These are phyloP conservation scores for Saccharomycopsis lassenensis DNA, from an alignment of 805 yeast genomes.

Conservation along the genomic window DNA sequence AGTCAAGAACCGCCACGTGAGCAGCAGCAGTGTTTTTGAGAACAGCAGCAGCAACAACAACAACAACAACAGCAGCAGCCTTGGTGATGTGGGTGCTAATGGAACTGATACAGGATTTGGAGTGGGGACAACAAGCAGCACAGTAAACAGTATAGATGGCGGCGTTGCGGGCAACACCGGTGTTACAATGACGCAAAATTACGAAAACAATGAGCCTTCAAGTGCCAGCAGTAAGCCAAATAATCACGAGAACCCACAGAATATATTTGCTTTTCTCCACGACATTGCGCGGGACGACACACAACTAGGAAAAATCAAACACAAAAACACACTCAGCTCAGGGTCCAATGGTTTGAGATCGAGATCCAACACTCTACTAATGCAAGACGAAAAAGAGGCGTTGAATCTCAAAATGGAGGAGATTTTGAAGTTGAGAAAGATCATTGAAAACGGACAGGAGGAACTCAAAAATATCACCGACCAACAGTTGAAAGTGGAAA, in stretches of 20 bases:
- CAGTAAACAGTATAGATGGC: too few species aligned
- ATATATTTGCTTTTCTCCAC: constrained; percentile 12
- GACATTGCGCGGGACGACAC: not conserved
- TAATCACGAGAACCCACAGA: constrained; percentile 13
- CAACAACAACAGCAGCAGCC: not conserved
- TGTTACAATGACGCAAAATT: too few species aligned
- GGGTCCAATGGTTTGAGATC: constrained; percentile 9
- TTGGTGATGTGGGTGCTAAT: not conserved
- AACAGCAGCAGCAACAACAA: not conserved
- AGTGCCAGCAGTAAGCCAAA: not conserved
- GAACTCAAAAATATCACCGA: constrained; percentile 12
- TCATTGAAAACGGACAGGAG: constrained; percentile 13
- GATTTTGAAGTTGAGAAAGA: constrained; percentile 8
- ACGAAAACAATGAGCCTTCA: too few species aligned
- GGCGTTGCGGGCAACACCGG: too few species aligned
- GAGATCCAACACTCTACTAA: constrained; percentile 11
- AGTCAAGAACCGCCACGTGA: not conserved
- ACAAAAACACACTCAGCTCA: constrained; percentile 4
- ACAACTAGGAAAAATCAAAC: constrained; percentile 1
- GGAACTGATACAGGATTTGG: too few species aligned
- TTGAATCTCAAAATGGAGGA: constrained; percentile 5
- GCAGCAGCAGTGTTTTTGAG: not conserved
- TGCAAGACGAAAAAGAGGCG: not conserved
- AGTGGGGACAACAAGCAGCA: too few species aligned
- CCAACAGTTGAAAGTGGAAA: constrained; percentile 4